Evolutionary conservation across 257 asterid species (phyloP).

Genomic region (Penstemon barbatus): DNA sequence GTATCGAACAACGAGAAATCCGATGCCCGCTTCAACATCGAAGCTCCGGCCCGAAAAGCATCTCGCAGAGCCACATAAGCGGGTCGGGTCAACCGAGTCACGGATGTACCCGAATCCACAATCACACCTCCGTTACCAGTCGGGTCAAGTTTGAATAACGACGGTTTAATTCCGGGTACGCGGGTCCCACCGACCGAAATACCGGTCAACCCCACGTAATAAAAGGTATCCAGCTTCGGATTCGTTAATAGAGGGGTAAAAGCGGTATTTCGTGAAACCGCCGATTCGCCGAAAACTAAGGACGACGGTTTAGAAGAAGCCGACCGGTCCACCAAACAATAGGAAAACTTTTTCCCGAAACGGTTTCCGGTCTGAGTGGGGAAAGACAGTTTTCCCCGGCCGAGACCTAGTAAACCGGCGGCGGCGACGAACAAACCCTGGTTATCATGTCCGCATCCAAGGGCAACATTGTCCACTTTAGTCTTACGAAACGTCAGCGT

Average conservation of each 20-base stretch:
- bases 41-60: conserved; percentile 61
- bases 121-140: conserved; percentile 78
- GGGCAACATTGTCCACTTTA: conserved; percentile 46
- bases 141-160: conserved; percentile 55
- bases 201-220: conserved; percentile 67
- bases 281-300: conserved; percentile 61
- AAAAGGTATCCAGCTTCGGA: conserved; percentile 73
- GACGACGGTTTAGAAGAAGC: conserved; percentile 62
- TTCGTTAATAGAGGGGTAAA: conserved; percentile 70
- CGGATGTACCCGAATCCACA: conserved; percentile 87
- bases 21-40: conserved; percentile 43
- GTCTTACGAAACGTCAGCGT: conserved; percentile 71
- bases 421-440: conserved; percentile 87
- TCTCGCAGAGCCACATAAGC: conserved; percentile 72
- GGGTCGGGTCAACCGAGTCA: conserved; percentile 74
- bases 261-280: conserved; percentile 56
- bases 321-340: conserved; percentile 80
- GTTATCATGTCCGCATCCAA: conserved; percentile 91
- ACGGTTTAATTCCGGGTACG: conserved; percentile 48
- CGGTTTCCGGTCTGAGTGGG: conserved; percentile 63
- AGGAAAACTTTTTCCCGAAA: conserved; percentile 68
- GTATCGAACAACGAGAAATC: conserved; percentile 77
- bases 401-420: conserved; percentile 86
- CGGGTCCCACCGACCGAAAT: conserved; percentile 78
- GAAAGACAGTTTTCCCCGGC: conserved; percentile 72